These are phyloP conservation scores for Myxozyma monticola DNA, from an alignment of 805 yeast species.

Conservation along the genomic window DNA sequence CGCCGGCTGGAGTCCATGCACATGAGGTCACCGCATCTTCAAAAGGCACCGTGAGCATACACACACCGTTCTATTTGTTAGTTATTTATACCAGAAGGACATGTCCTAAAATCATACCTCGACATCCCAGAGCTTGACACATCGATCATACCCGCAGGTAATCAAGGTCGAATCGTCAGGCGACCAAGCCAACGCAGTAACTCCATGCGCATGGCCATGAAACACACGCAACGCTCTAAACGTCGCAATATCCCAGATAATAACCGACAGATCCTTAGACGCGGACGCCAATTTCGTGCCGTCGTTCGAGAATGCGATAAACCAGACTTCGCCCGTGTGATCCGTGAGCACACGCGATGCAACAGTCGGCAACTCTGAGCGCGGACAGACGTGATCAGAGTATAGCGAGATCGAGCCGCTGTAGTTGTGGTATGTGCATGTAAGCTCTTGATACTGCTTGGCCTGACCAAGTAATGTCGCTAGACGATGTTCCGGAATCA, in stretches of 20 bases:
- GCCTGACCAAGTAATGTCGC: slow-evolving; percentile 55
- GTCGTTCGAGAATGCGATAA: slow-evolving; percentile 69
- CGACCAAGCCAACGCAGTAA: slow-evolving; percentile 69
- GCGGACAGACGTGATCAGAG: slow-evolving; percentile 41
- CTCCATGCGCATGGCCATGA: slow-evolving; percentile 38
- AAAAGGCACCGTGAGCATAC: slow-evolving; percentile 24
- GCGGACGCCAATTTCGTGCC: slow-evolving; percentile 79
- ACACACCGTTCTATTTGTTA: slow-evolving; percentile 6
- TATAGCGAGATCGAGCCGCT: slow-evolving; percentile 37
- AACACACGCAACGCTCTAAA: slow-evolving; percentile 29
- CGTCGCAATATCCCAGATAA: slow-evolving; percentile 63
- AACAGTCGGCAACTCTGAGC: slow-evolving; percentile 49
- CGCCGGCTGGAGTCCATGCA: slow-evolving; percentile 65
- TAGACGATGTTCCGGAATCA: slow-evolving; percentile 56
- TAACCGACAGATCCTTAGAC: slow-evolving; percentile 62
- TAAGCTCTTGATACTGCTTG: slow-evolving; percentile 46
- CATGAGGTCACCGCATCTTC: slow-evolving; percentile 49
- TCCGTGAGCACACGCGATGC: slow-evolving; percentile 49
- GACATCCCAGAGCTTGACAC: slow-evolving; percentile 69
- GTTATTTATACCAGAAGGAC: not conserved
- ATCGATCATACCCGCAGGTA: slow-evolving; percentile 70
- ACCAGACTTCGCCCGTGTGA: slow-evolving; percentile 83
- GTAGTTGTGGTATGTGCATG: slow-evolving; percentile 39
- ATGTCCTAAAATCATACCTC: slow-evolving; percentile 39
- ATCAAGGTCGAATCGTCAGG: slow-evolving; percentile 66